phyloP scores from a whole-genome alignment of 2,329 filamentous ascomycete species.

The Pleomassaria siparia region DNA sequence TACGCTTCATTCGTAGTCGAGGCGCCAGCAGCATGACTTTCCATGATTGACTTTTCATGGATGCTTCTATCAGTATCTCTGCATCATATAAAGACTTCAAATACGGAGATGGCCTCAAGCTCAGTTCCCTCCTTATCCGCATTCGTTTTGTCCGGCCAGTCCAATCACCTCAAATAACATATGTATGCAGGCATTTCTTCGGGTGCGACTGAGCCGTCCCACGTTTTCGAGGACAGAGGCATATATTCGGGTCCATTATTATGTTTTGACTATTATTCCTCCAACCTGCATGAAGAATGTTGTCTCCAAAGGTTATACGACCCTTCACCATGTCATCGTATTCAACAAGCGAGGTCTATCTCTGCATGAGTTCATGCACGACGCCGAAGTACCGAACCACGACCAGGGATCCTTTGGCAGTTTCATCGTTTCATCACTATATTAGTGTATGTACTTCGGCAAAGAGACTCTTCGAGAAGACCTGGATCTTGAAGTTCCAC shows the following conservation, averaged over 20 bases:
- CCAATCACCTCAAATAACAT: no score
- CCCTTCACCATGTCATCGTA: background rate
- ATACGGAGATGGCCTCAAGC: no score
- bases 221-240: no score
- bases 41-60: no score
- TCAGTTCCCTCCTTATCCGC: no score
- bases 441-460: background rate
- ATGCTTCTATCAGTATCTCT: no score
- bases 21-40: no score
- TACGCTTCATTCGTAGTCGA: no score
- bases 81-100: no score
- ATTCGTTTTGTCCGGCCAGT: no score
- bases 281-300: background rate
- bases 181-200: no score
- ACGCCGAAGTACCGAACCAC: background rate
- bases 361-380: constrained; percentile 1
- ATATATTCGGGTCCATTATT: background rate
- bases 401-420: background rate
- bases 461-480: background rate
- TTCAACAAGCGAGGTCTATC: background rate
- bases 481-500: background rate
- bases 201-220: no score
- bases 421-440: background rate
- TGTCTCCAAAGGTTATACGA: background rate
- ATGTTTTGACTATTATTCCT: background rate